Evolutionary conservation across 352 stramenopile species (phyloP), one percentile per base, ranked within the genome.

Genomic region (Pythium brachiatum): DNA sequence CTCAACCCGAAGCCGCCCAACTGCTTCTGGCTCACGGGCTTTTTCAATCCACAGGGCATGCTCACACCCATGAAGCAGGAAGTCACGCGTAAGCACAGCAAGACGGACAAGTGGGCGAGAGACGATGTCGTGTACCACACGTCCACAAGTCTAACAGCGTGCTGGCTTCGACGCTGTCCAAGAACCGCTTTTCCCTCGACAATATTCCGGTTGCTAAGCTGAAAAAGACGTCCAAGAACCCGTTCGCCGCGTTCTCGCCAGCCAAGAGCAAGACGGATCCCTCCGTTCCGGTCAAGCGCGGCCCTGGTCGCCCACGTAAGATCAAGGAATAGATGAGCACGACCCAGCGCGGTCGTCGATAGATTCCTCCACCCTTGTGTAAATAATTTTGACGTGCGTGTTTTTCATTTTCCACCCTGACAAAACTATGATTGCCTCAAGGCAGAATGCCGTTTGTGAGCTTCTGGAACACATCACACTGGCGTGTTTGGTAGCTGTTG

Each of bases 31-130:
- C 75, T 99, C 51, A 98, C 96, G 23, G 96, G 96, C 7, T 99
- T 99, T 73, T 99, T 99, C 77, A 99, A 99, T 70, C 97, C 97
- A 21, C 94, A 98, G 67, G 97, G 96, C 16, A 98, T 98, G 81
- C 82, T 99, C 36, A 99, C 97, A 46, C 96, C 96, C 39, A 99
- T 99, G 93, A 99, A 99, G 76, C 97, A 99, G 72, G 97, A 99
- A 69, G 97, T 99, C 3, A 98, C 95, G 41, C 87, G 96, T 18
- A 97, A 97, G 62, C 96, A 99, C 79, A n/a, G n/a, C n/a, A 98
- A 98, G 82, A 95, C 87, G 15, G 92, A 99, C 70, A 98, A 98
- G 70, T 99, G 96, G 97, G 94, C 96, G 15, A 78, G 99, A 9
- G 96, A 99, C 71, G 96, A 99, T 67, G 95, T 99, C 3, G 89